Base-by-base conservation (phyloP, 352 stramenopile species). In the Pythium utonaiense region DNA sequence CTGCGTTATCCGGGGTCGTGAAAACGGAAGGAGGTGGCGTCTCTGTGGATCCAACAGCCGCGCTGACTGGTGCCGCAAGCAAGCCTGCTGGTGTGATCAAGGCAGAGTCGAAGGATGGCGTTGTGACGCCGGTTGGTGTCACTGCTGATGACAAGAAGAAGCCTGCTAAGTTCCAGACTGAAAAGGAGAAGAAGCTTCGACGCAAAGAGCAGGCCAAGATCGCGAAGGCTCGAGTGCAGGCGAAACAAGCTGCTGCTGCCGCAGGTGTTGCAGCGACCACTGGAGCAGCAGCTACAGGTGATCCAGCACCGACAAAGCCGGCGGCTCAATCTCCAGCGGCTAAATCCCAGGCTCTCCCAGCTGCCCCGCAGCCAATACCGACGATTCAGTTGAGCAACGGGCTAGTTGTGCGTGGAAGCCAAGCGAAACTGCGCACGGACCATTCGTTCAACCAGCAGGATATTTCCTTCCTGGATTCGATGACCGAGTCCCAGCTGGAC, bases 171-270 rank as follows among this genome's bases (percentile, higher is more conserved):
- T 70, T 87, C 27, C 83, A 91, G 57, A 88, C 80, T 3, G 86
- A 95, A 52, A 95, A 95, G 49, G 86, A 95, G 59, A 95, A 93
- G 66, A 95, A 95, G 52, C 31, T 88, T 40, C 78, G 86, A 1
- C 66, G 84, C 27, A 94, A 94, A 64, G 77, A 94, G 57, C 84
- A 94, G 42, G 84, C 84, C 5, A 86, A 91, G 52, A 78, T 91
- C 49, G 80, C 80, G 6, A 92, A 92, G 53, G 80, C 74, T 28
- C 82, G 84, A 0, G 80, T 77, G 30, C 81, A 90, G 60, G 85
- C 83, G 51, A 95, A 89, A 64, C 71, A 78, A 41, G 75, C 86
- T 27, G 67, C 72, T 27, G 71, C 75, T 8, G 57, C 71, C 9
- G 21, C 47, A 6, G 61, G 61, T 14, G 53, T 44, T 34, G 33